phyloP scores from a whole-genome alignment of 1,284 basidiomycete species.

The Vanrija sp. region DNA sequence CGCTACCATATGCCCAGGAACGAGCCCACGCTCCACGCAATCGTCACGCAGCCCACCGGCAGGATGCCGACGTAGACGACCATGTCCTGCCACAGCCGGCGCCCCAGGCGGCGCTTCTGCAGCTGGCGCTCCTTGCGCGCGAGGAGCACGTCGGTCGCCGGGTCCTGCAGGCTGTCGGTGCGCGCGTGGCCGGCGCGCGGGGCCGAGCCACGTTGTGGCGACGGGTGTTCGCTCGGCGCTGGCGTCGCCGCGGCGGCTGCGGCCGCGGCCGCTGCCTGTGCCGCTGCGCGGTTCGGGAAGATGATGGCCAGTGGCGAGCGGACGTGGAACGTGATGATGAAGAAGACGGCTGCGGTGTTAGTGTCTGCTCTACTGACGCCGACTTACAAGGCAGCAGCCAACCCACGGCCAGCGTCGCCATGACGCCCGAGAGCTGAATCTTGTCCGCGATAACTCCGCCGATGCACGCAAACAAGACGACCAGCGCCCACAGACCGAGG shows the following conservation, averaged over 20 bases:
- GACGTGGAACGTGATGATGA: slow-evolving; percentile 51
- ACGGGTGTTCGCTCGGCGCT: neutral
- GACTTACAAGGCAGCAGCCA: slow-evolving; percentile 49
- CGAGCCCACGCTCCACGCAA: slow-evolving; percentile 42
- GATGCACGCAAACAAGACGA: slow-evolving; percentile 34
- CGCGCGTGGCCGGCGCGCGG: slow-evolving; percentile 20
- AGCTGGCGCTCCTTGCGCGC: slow-evolving; percentile 49
- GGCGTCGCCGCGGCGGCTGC: slow-evolving; percentile 8
- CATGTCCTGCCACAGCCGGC: slow-evolving; percentile 50
- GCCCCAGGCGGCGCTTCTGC: slow-evolving; percentile 46
- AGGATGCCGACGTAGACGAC: slow-evolving; percentile 50
- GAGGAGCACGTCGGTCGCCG: slow-evolving; percentile 43
- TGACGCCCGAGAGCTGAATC: slow-evolving; percentile 43
- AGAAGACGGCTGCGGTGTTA: slow-evolving; percentile 43
- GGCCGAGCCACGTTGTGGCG: neutral
- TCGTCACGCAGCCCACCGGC: slow-evolving; percentile 39
- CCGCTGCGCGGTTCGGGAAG: slow-evolving; percentile 26
- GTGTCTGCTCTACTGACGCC: neutral
- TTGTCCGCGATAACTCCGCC: slow-evolving; percentile 43
- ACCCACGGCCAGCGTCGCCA: slow-evolving; percentile 40
- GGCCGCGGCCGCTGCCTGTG: neutral
- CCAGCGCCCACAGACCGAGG: slow-evolving; percentile 37
- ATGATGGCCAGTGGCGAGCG: slow-evolving; percentile 49
- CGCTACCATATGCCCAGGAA: slow-evolving; percentile 41
- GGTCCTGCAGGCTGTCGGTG: slow-evolving; percentile 32